A percentile compares a stretch with the other conserved stretches of the same genome.
Conservation (phyloP, 2,329 filamentous ascomycete genomes). For the Hymenoscyphus fructigenus region DNA sequence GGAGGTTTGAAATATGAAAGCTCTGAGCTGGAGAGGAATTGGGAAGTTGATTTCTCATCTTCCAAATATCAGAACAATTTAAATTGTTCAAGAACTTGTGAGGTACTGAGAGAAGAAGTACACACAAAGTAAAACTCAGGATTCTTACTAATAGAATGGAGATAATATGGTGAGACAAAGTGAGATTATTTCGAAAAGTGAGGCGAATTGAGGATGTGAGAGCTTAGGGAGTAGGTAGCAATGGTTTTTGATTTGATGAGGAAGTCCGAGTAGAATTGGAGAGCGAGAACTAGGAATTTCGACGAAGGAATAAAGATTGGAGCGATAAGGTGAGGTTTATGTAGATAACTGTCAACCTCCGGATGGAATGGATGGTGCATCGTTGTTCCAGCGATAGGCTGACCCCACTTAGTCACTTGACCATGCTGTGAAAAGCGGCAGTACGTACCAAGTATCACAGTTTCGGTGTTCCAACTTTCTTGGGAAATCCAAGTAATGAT, state of each 20-base stretch:
- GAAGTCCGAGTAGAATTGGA: conserved; percentile 1
- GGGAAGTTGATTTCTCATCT: too few species aligned
- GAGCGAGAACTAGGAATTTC: background rate
- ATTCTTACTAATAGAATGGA: too few species aligned
- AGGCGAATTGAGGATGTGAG: background rate
- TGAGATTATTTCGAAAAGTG: background rate
- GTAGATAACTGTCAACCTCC: conserved; percentile 19
- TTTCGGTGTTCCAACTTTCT: too few species aligned
- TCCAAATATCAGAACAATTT: too few species aligned
- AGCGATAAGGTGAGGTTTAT: conserved; percentile 26
- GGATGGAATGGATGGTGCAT: conserved; percentile 12
- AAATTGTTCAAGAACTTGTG: too few species aligned
- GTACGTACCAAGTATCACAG: too few species aligned
- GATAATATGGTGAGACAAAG: background rate
- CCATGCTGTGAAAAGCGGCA: conserved; percentile 1
- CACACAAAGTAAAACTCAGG: too few species aligned
- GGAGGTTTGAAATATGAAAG: too few species aligned
- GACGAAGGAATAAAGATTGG: conserved; percentile 11
- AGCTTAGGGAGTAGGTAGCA: background rate
- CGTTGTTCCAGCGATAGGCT: conserved; percentile 16
- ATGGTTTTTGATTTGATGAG: background rate
- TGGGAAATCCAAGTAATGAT: too few species aligned
- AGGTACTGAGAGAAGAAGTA: too few species aligned
- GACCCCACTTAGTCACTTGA: conserved; percentile 26
- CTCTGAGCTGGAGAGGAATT: too few species aligned